These are phyloP conservation scores for Artemisia tridentata DNA, from an alignment of 129 eudicot genomes.

Conservation along the genomic window DNA sequence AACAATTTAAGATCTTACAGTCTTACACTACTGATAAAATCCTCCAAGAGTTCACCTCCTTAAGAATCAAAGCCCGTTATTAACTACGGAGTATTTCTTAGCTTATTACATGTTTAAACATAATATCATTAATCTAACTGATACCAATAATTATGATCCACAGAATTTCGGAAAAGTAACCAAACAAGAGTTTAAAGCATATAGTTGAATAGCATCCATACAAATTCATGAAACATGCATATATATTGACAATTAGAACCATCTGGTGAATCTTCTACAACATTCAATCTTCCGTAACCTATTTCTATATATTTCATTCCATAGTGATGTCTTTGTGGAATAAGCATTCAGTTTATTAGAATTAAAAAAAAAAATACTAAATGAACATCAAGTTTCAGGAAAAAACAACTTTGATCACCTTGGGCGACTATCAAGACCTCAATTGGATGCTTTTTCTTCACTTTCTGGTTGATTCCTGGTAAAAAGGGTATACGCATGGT, in stretches of 20 bases:
- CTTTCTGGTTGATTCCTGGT: constrained; percentile 26
- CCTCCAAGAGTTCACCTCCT: neutral
- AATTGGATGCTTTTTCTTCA: constrained; percentile 24
- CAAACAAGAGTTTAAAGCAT: constrained; percentile 2
- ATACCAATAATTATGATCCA: neutral
- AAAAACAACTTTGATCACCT: constrained; percentile 17
- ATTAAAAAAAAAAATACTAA: neutral
- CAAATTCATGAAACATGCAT: neutral
- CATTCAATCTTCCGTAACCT: too few relatives aligned
- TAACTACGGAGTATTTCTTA: neutral
- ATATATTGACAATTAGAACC: constrained; percentile 11
- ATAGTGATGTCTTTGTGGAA: neutral
- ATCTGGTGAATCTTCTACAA: neutral
- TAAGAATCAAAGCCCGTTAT: neutral
- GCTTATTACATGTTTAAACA: neutral
- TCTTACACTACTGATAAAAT: neutral
- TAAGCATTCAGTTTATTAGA: constrained; percentile 9
- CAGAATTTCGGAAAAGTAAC: neutral
- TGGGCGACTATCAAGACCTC: constrained; percentile 15
- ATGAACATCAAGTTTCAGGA: constrained; percentile 9
- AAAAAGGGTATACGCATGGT: neutral
- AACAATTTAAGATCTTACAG: neutral
- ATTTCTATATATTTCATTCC: neutral
- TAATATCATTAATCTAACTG: neutral
- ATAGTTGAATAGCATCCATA: constrained; percentile 10